Conservation (phyloP, 129 eudicot genomes). For the Tagetes patula region DNA sequence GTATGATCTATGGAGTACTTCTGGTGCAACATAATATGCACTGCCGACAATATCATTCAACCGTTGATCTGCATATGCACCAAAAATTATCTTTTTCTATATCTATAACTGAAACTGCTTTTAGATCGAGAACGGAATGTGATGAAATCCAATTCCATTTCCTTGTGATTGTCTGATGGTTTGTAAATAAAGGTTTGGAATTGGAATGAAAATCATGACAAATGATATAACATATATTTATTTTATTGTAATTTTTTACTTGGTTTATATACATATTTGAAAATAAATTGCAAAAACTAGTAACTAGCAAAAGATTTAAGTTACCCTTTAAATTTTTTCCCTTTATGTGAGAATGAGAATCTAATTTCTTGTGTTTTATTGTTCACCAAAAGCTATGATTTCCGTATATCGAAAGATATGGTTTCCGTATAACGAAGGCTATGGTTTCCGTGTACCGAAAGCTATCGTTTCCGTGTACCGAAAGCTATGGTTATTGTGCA, state of each 20-base stretch:
- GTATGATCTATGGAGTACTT: conserved; percentile 95
- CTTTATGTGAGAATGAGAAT: neutral
- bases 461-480: neutral
- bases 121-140: neutral
- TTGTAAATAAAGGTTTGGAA: neutral
- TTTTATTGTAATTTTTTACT: conserved; percentile 4
- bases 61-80: conserved; percentile 65
- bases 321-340: neutral
- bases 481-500: neutral
- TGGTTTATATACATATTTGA: neutral
- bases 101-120: conserved; percentile 30
- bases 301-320: neutral
- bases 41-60: conserved; percentile 97
- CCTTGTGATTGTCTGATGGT: neutral
- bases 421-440: neutral
- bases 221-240: neutral
- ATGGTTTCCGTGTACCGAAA: neutral
- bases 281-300: neutral
- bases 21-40: conserved; percentile 99
- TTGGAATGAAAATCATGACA: neutral
- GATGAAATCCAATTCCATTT: neutral
- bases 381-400: neutral
- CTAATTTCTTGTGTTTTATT: no score
- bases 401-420: neutral
- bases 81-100: conserved; percentile 17